Percentiles rank a stretch among this genome's conserved stretches.
phyloP scores from a whole-genome alignment of 2,329 filamentous ascomycete genomes.

The Aspergillus viridinutans region DNA sequence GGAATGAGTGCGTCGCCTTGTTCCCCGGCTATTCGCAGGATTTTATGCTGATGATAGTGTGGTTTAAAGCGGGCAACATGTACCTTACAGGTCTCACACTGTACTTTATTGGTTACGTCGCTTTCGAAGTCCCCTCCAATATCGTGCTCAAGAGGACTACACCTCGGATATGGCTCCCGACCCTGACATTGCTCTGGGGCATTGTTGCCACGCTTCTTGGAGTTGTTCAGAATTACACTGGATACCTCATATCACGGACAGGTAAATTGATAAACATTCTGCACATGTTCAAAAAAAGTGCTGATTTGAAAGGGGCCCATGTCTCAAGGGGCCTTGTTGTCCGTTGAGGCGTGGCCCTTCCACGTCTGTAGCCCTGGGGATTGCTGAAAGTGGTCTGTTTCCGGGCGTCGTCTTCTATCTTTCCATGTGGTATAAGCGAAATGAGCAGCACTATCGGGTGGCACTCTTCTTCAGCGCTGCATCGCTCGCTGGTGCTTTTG shows the following conservation, averaged over 20 bases:
- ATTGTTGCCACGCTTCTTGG: slow-evolving; percentile 49
- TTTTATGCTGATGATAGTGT: background rate
- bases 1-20: slow-evolving; percentile 30
- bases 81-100: slow-evolving; percentile 38
- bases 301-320: background rate
- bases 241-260: slow-evolving; percentile 47
- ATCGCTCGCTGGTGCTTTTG: slow-evolving; percentile 57
- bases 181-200: slow-evolving; percentile 46
- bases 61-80: slow-evolving; percentile 30
- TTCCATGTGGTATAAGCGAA: slow-evolving; percentile 60
- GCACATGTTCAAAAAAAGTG: background rate
- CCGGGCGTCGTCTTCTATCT: slow-evolving; percentile 56
- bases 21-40: background rate
- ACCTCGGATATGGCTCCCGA: slow-evolving; percentile 37
- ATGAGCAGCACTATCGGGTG: slow-evolving; percentile 56
- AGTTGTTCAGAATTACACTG: slow-evolving; percentile 45
- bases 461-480: slow-evolving; percentile 59
- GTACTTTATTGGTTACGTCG: slow-evolving; percentile 37
- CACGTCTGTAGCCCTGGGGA: slow-evolving; percentile 40
- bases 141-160: slow-evolving; percentile 38
- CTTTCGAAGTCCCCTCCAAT: slow-evolving; percentile 42
- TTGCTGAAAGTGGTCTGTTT: slow-evolving; percentile 52
- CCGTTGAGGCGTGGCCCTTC: background rate
- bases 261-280: slow-evolving; percentile 5
- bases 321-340: background rate